Percentiles rank a stretch among this genome's conserved stretches.
phyloP scores from a whole-genome alignment of 768 basidiomycete species.

The Lactarius sanguifluus region DNA sequence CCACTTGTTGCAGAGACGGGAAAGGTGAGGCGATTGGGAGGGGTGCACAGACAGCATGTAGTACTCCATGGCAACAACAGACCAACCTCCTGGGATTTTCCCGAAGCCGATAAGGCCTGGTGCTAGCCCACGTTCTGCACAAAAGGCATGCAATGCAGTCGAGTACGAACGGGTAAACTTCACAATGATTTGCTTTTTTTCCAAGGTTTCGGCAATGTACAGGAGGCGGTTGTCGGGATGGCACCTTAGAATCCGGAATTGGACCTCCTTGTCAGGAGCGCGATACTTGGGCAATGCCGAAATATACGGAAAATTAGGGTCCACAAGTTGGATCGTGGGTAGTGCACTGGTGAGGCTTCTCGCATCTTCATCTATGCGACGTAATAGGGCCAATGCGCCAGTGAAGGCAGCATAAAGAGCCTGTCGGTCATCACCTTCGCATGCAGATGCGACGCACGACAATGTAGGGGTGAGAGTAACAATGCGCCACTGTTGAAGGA shows the following conservation, averaged over 20 bases:
- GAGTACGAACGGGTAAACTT: constrained; percentile 3
- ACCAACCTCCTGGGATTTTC: constrained; percentile 3
- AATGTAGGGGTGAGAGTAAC: neutral
- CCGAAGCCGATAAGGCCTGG: neutral
- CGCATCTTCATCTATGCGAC: neutral
- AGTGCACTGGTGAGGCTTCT: neutral
- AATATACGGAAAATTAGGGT: neutral
- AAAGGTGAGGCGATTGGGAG: neutral
- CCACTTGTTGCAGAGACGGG: neutral
- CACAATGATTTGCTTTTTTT: neutral
- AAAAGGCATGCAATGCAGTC: neutral
- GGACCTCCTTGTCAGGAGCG: neutral
- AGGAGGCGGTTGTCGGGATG: neutral
- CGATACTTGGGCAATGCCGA: neutral
- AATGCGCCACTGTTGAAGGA: neutral
- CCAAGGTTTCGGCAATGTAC: neutral
- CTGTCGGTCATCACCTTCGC: neutral
- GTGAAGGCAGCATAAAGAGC: neutral
- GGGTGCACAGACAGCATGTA: neutral
- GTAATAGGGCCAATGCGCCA: neutral
- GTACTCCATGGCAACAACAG: neutral
- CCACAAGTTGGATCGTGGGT: neutral
- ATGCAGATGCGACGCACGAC: neutral
- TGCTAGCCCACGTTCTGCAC: neutral
- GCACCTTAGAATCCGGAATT: neutral